These are phyloP conservation scores for Wickerhamiella galacta DNA, from an alignment of 805 yeast genomes.

Conservation along the genomic window DNA sequence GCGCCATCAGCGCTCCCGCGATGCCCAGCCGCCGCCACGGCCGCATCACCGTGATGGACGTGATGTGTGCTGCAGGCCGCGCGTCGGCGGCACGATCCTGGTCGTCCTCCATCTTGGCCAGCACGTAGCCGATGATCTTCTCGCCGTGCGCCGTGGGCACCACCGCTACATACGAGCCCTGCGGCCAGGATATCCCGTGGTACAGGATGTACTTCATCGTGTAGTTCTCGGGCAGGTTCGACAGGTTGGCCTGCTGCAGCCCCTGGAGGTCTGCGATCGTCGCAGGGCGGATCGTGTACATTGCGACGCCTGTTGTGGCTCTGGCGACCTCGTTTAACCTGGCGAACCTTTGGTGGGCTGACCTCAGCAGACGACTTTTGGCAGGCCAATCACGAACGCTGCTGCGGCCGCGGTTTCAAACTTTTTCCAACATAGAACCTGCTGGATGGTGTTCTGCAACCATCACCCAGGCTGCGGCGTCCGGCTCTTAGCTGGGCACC, in stretches of 20 bases:
- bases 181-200: slow-evolving; percentile 93
- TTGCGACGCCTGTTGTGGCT: too few species aligned
- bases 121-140: slow-evolving; percentile 85
- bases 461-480: too few species aligned
- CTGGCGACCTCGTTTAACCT: too few species aligned
- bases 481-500: too few species aligned
- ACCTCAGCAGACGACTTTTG: too few species aligned
- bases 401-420: too few species aligned
- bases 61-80: slow-evolving; percentile 66
- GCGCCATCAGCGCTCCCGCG: slow-evolving; percentile 74
- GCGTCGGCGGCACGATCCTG: slow-evolving; percentile 11
- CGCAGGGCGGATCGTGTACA: slow-evolving; percentile 73
- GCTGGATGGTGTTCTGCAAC: too few species aligned
- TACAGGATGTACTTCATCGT: slow-evolving; percentile 84
- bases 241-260: slow-evolving; percentile 88
- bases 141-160: slow-evolving; percentile 51
- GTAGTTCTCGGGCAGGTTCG: slow-evolving; percentile 89
- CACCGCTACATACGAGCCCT: slow-evolving; percentile 84
- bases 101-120: slow-evolving; percentile 95
- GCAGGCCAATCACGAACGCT: too few species aligned
- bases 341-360: too few species aligned
- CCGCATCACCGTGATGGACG: slow-evolving; percentile 88
- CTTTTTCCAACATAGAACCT: too few species aligned
- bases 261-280: slow-evolving; percentile 75
- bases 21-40: slow-evolving; percentile 89